phyloP scores from a whole-genome alignment of 805 yeast species.

The Scheffersomyces coipomensis region DNA sequence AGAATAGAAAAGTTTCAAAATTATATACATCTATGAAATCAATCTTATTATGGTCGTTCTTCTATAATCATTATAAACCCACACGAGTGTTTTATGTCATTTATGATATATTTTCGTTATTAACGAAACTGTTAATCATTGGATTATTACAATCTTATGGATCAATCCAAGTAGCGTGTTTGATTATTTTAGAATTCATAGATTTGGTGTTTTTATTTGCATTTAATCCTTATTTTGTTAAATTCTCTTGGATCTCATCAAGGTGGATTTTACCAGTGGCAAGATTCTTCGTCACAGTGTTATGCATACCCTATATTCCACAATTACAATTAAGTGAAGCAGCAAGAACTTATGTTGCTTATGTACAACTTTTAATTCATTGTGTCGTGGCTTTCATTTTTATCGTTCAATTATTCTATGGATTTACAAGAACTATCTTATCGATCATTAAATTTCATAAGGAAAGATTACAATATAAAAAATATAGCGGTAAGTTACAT shows the following conservation, averaged over 20 bases:
- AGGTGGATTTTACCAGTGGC: constrained; percentile 36
- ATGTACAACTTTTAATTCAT: constrained; percentile 43
- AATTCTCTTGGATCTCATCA: constrained; percentile 24
- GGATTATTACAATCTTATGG: constrained; percentile 47
- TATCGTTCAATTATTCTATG: constrained; percentile 24
- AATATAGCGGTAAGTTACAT: neutral
- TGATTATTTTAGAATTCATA: constrained; percentile 34
- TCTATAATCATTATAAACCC: constrained; percentile 46
- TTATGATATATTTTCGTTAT: constrained; percentile 29
- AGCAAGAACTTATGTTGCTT: constrained; percentile 41
- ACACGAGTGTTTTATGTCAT: constrained; percentile 35
- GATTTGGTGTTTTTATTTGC: constrained; percentile 20
- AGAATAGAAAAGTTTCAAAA: constrained; percentile 20
- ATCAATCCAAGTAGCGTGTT: constrained; percentile 38
- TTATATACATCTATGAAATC: constrained; percentile 48
- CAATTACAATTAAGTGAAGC: constrained; percentile 34
- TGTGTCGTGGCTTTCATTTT: constrained; percentile 27
- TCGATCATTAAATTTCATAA: constrained; percentile 17
- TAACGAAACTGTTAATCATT: constrained; percentile 39
- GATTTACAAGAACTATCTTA: constrained; percentile 23
- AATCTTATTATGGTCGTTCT: constrained; percentile 46
- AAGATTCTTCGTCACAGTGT: constrained; percentile 34
- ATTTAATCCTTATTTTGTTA: constrained; percentile 27
- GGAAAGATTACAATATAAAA: constrained; percentile 2
- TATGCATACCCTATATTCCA: constrained; percentile 44